Percentiles rank a stretch among this genome's conserved stretches.
phyloP scores from a whole-genome alignment of 192 early-diverging fungal genomes.

The Lobosporangium transversale region DNA sequence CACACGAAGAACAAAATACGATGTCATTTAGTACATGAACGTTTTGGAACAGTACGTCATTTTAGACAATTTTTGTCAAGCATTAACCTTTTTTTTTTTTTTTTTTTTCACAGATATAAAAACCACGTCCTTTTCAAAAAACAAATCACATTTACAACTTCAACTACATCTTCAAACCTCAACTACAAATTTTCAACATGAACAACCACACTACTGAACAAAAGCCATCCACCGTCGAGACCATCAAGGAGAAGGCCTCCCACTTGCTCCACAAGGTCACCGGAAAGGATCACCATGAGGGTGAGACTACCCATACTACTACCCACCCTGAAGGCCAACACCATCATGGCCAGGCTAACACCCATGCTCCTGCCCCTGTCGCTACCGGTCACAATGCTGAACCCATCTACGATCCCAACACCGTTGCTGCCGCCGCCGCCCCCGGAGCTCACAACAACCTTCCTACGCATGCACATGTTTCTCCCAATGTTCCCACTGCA shows the following conservation, averaged over 20 bases:
- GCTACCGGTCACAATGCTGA: neutral
- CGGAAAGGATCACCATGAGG: slow-evolving; percentile 14
- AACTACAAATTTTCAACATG: slow-evolving; percentile 14
- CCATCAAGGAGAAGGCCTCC: slow-evolving; percentile 39
- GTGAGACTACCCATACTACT: neutral
- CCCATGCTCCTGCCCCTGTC: neutral
- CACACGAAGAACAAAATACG: too few species aligned
- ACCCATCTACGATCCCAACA: slow-evolving; percentile 5
- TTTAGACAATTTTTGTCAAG: too few species aligned
- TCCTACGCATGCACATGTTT: neutral
- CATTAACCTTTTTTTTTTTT: too few species aligned
- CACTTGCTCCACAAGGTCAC: slow-evolving; percentile 30
- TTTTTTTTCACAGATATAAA: slow-evolving; percentile 1
- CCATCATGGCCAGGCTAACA: neutral
- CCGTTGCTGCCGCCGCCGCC: too few species aligned
- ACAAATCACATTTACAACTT: neutral
- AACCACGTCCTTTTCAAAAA: neutral
- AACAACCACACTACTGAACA: slow-evolving; percentile 12
- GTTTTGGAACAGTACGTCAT: too few species aligned
- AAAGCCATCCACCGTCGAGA: slow-evolving; percentile 34
- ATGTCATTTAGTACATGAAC: too few species aligned
- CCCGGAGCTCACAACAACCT: neutral
- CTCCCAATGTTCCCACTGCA: neutral
- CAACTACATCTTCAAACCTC: too few species aligned
- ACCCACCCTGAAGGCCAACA: neutral